Evolutionary conservation across 2,329 filamentous ascomycete genomes (phyloP), one percentile per base, ranked within the genome.

Genomic region (Colletotrichum gigasporum): DNA sequence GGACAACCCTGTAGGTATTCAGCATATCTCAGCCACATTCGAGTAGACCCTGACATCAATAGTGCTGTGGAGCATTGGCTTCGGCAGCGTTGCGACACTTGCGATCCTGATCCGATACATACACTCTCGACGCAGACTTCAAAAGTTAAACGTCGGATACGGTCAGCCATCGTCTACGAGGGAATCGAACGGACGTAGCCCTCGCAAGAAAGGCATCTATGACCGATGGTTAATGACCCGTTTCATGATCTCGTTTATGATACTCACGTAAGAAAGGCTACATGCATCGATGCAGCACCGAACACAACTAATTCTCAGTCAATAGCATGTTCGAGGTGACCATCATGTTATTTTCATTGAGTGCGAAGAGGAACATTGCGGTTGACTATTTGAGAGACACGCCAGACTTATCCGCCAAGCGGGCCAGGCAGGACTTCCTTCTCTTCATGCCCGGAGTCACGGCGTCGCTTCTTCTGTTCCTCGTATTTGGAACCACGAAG

Each of bases 191-290:
- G 28, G 30, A 3, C 42, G 9, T 2, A 39, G 5, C 8, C 28
- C 22, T 3, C 41, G 41, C 1, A 35, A 37, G 30, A 48, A 14
- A 3, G 16, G 72, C 18, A 80, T 82, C 6, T 83, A 83, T 65
- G 80, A 83, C 65, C 74, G 71, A 24, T 82, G 79, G 73, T 73
- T 83, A 7, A 67, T 83, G 9, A 71, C 77, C 9, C 78, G 82
- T 6, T 83, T 83, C 65, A 75, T 76, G 2, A 74, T 83, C 10
- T 80, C 75, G 4, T 82, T 82, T 62, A 53, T 77, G 3, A 73
- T 80, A 14, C 68, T 83, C 37, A 71, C 75, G 75, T 78, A 66
- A 65, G 73, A 62, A 5, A 5, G 4, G 2, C 8, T 0, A 8
- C 6, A 34, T 3, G 12, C 2, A 11, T 3, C 16, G 3, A 12